These are phyloP conservation scores for Ophiostoma perfectum DNA, from an alignment of 2,329 filamentous ascomycete genomes.

Conservation along the genomic window DNA sequence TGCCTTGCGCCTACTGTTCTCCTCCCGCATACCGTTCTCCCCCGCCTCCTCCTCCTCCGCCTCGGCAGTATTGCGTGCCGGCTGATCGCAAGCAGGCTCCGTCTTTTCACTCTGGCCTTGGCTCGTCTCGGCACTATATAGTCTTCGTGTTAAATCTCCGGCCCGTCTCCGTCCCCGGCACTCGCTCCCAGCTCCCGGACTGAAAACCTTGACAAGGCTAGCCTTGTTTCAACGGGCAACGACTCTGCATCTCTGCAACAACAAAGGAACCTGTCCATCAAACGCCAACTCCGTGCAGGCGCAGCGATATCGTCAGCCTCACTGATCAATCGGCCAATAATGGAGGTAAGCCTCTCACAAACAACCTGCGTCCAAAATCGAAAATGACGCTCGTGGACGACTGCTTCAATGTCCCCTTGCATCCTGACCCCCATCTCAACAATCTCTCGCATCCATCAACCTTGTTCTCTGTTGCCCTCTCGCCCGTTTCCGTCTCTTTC, in stretches of 20 bases:
- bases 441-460: background rate
- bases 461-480: background rate
- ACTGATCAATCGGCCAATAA: background rate
- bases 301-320: background rate
- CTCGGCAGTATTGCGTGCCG: background rate
- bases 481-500: background rate
- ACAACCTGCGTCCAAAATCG: background rate
- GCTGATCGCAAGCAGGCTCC: background rate
- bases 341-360: background rate
- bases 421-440: background rate
- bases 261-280: background rate
- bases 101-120: background rate
- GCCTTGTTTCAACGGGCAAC: constrained; percentile 3
- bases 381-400: background rate
- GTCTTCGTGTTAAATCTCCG: background rate
- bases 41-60: background rate
- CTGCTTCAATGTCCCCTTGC: background rate
- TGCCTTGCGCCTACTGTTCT: background rate
- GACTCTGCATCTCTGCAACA: background rate
- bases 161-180: background rate
- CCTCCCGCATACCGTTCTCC: background rate
- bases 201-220: background rate
- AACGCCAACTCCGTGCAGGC: background rate
- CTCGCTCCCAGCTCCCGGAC: background rate
- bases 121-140: background rate